A percentile compares a stretch with the other conserved stretches of the same genome.
Evolutionary conservation across 2,329 filamentous ascomycete species (phyloP).

Genomic region (Ascocoryne sarcoides): DNA sequence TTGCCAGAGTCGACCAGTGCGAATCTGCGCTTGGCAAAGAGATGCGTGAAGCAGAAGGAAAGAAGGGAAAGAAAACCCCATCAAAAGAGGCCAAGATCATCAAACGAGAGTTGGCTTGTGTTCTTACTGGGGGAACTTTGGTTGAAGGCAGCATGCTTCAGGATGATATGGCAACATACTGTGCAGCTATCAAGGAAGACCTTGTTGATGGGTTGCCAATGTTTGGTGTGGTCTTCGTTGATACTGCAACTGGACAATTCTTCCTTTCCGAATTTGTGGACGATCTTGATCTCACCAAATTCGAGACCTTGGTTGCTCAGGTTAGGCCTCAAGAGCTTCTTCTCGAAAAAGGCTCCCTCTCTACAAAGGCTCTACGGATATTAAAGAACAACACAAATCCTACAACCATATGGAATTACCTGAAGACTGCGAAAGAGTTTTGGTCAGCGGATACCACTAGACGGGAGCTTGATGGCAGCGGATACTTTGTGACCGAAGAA

Average conservation of each 20-base stretch:
- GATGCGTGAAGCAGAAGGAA: slow-evolving; percentile 83
- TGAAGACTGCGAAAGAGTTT: slow-evolving; percentile 83
- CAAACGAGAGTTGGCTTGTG: slow-evolving; percentile 77
- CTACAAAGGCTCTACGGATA: slow-evolving; percentile 82
- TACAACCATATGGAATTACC: slow-evolving; percentile 89
- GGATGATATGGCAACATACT: slow-evolving; percentile 95
- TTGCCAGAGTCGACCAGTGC: slow-evolving; percentile 92
- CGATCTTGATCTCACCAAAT: slow-evolving; percentile 88
- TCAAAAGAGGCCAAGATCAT: slow-evolving; percentile 85
- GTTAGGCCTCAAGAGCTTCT: slow-evolving; percentile 81
- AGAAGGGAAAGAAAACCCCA: slow-evolving; percentile 29
- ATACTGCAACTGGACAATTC: slow-evolving; percentile 93
- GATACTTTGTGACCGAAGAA: slow-evolving; percentile 63
- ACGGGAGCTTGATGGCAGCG: slow-evolving; percentile 69
- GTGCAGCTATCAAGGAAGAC: slow-evolving; percentile 83
- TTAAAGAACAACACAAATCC: slow-evolving; percentile 92
- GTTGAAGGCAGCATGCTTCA: slow-evolving; percentile 96
- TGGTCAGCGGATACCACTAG: slow-evolving; percentile 77
- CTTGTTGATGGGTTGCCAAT: slow-evolving; percentile 64
- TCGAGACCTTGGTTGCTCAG: slow-evolving; percentile 94
- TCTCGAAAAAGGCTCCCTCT: slow-evolving; percentile 78
- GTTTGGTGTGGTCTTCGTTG: slow-evolving; percentile 90
- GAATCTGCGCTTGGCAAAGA: slow-evolving; percentile 94
- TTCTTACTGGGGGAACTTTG: slow-evolving; percentile 84
- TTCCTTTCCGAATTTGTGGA: slow-evolving; percentile 87